These are phyloP conservation scores for Solanum raphanifolium DNA, from an alignment of 257 asterid species.

Conservation along the genomic window DNA sequence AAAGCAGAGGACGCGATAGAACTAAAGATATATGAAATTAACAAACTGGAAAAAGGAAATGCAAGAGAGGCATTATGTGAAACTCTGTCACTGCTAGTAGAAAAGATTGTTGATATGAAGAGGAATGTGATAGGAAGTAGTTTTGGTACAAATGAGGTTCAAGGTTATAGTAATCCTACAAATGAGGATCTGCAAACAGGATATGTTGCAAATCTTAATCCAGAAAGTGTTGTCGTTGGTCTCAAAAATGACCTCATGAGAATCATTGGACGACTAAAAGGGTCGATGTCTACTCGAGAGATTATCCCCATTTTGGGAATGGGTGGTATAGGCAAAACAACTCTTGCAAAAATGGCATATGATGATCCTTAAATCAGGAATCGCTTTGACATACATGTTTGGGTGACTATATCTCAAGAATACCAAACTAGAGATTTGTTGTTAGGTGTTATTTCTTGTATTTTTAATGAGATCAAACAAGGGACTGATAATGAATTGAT, in stretches of 20 bases:
- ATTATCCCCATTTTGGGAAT: background rate
- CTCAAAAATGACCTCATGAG: background rate
- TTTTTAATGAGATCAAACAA: background rate
- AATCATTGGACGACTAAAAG: background rate
- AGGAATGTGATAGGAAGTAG: background rate
- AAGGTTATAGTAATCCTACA: background rate
- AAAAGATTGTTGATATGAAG: background rate
- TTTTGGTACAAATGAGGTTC: background rate
- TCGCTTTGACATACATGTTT: background rate
- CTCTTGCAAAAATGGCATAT: background rate
- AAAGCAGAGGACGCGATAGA: background rate
- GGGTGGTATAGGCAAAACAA: slow-evolving; percentile 1
- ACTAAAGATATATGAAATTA: background rate
- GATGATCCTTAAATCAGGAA: background rate
- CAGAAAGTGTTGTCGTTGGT: background rate
- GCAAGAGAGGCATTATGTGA: background rate
- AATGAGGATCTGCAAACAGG: background rate
- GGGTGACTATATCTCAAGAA: slow-evolving; percentile 1
- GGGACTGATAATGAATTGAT: background rate
- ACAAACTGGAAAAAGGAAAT: background rate
- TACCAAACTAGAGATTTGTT: background rate
- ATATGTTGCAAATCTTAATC: background rate
- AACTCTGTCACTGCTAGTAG: background rate
- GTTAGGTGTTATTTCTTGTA: background rate
- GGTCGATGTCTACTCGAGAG: background rate